Conservation (phyloP, 164 flowering plant genomes). For the Pachysandra terminalis region DNA sequence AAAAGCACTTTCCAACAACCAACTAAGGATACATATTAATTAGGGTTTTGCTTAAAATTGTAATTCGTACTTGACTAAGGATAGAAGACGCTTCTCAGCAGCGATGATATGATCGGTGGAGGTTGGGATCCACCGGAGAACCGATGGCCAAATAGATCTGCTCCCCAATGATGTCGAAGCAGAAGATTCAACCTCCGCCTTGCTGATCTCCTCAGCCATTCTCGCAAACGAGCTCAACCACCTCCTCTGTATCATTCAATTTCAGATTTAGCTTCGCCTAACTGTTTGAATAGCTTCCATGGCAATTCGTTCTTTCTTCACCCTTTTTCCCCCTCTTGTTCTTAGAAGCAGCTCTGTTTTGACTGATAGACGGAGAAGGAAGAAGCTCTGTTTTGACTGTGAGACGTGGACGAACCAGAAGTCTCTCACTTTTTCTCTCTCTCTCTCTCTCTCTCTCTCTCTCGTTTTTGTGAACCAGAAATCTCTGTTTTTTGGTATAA, state of each 20-base stretch:
- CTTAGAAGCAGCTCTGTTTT: no score
- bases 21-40: neutral
- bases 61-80: constrained; percentile 57
- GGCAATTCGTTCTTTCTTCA: no score
- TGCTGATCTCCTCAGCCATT: constrained; percentile 29
- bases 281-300: no score
- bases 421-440: no score
- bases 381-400: no score
- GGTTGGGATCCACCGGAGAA: constrained; percentile 90
- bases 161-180: constrained; percentile 2
- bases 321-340: no score
- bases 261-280: neutral
- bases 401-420: no score
- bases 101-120: constrained; percentile 80
- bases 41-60: constrained; percentile 5
- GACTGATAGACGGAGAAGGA: no score
- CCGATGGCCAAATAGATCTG: constrained; percentile 56
- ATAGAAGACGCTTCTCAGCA: constrained; percentile 92
- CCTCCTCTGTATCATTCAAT: constrained; percentile 15
- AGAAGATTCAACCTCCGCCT: neutral
- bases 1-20: neutral
- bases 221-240: constrained; percentile 11
- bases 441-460: no score
- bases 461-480: no score
- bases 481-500: no score